Conservation (phyloP, 1,284 basidiomycete genomes). For the Inonotus obliquus region DNA sequence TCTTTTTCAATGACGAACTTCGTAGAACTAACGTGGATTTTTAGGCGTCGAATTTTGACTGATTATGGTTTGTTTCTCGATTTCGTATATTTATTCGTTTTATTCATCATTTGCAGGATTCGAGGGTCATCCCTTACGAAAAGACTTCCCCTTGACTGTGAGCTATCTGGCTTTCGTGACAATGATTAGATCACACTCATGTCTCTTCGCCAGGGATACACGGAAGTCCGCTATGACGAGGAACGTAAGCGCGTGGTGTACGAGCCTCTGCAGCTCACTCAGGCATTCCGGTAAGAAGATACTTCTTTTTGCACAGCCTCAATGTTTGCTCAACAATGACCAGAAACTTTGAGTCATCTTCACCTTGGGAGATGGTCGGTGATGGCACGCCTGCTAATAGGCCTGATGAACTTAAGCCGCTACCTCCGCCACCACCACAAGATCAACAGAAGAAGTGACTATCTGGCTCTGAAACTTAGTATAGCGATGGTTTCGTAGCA, state of each 20-base stretch:
- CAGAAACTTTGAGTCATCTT: slow-evolving; percentile 91
- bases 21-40: neutral
- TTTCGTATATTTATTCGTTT: neutral
- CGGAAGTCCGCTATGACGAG: slow-evolving; percentile 97
- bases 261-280: slow-evolving; percentile 95
- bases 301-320: neutral
- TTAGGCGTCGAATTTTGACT: slow-evolving; percentile 90
- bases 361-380: slow-evolving; percentile 97
- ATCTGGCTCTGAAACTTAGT: neutral
- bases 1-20: slow-evolving; percentile 19
- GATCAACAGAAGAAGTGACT: slow-evolving; percentile 59
- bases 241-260: slow-evolving; percentile 98
- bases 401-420: slow-evolving; percentile 66
- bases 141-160: slow-evolving; percentile 96
- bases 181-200: slow-evolving; percentile 11
- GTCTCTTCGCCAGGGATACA: slow-evolving; percentile 64
- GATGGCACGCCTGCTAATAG: slow-evolving; percentile 70
- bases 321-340: slow-evolving; percentile 1
- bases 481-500: neutral
- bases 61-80: slow-evolving; percentile 75
- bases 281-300: slow-evolving; percentile 87
- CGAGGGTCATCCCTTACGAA: slow-evolving; percentile 95
- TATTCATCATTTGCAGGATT: slow-evolving; percentile 57
- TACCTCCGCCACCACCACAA: slow-evolving; percentile 56
- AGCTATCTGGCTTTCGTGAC: slow-evolving; percentile 24